A percentile compares a stretch with the other conserved stretches of the same genome.
These are phyloP conservation scores for Trifolium fragiferum DNA, from an alignment of 306 rosid species.

Conservation along the genomic window DNA sequence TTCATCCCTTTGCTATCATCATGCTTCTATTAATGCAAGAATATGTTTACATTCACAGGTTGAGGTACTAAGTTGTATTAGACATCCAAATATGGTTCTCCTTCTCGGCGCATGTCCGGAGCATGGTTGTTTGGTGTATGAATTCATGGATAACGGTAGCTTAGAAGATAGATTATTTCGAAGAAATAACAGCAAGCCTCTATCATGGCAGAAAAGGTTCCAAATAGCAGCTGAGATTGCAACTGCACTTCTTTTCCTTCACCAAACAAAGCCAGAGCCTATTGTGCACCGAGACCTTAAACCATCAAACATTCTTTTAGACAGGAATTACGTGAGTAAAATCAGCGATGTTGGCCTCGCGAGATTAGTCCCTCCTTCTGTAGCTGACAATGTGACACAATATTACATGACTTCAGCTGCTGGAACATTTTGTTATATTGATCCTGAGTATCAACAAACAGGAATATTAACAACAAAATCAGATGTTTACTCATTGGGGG, in stretches of 20 bases:
- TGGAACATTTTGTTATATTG: constrained; percentile 96
- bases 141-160: constrained; percentile 88
- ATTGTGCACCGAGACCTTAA: constrained; percentile 95
- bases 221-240: constrained; percentile 84
- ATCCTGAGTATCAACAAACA: constrained; percentile 95
- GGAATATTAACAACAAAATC: constrained; percentile 84
- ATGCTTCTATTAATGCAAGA: not conserved
- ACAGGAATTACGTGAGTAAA: constrained; percentile 82
- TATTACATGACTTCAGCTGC: constrained; percentile 94
- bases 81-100: constrained; percentile 98
- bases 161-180: constrained; percentile 80
- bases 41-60: constrained; percentile 53
- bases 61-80: constrained; percentile 82
- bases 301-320: constrained; percentile 88
- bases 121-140: constrained; percentile 91
- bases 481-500: constrained; percentile 84
- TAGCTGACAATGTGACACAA: constrained; percentile 80
- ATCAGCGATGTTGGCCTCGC: constrained; percentile 92
- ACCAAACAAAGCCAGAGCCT: constrained; percentile 95
- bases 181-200: constrained; percentile 64
- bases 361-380: constrained; percentile 79
- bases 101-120: constrained; percentile 98
- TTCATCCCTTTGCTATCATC: constrained; percentile 3
- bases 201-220: constrained; percentile 80
- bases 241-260: constrained; percentile 89